Evolutionary conservation across 2,329 filamentous ascomycete genomes (phyloP).

Genomic region (Trichoderma citrinoviride): DNA sequence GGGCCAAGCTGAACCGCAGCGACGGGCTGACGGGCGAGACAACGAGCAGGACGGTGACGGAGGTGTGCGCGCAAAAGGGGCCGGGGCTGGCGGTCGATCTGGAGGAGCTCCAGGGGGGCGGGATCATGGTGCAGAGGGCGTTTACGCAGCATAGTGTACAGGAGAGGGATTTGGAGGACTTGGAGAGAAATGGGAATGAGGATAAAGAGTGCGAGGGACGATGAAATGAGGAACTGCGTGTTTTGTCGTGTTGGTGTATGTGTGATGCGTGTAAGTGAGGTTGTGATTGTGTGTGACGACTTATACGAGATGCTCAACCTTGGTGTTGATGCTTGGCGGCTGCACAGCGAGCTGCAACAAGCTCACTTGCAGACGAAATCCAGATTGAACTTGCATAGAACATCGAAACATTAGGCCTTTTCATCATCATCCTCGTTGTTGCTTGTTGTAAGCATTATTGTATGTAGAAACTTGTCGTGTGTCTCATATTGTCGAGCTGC

Average conservation of each 20-base stretch:
- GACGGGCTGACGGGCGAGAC: neutral
- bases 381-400: neutral
- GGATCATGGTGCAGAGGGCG: constrained; percentile 18
- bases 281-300: neutral
- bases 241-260: no score
- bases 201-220: no score
- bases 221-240: no score
- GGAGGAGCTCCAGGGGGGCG: neutral
- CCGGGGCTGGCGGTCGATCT: neutral
- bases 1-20: constrained; percentile 6
- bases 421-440: no score
- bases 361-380: no score
- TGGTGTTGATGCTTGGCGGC: neutral
- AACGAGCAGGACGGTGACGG: neutral
- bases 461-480: no score
- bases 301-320: neutral
- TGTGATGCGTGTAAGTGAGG: neutral
- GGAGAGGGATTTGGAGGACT: neutral
- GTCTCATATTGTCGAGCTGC: neutral
- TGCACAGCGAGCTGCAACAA: no score
- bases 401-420: no score
- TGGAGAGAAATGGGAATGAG: neutral
- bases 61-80: constrained; percentile 3
- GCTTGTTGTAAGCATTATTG: no score
- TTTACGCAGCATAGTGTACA: constrained; percentile 19